These are phyloP conservation scores for Pulveroboletus sp. DNA, from an alignment of 768 basidiomycete genomes.

Conservation along the genomic window DNA sequence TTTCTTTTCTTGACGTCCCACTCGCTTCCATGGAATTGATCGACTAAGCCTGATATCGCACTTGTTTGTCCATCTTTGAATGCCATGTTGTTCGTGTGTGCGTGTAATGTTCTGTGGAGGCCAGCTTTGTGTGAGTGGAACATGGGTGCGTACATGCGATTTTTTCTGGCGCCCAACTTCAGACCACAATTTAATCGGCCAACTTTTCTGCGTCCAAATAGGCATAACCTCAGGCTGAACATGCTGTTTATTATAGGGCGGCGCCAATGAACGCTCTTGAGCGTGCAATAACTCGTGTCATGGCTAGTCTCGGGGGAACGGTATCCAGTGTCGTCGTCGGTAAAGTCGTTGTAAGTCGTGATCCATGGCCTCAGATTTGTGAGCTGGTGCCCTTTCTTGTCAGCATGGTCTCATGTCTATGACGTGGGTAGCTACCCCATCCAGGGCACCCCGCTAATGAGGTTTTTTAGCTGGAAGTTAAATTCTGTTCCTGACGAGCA, in stretches of 20 bases:
- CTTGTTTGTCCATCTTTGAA: constrained; percentile 2
- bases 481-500: neutral
- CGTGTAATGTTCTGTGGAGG: too few relatives aligned
- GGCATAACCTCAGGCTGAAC: too few relatives aligned
- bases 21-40: constrained; percentile 13
- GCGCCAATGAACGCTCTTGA: too few relatives aligned
- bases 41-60: constrained; percentile 4
- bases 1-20: constrained; percentile 25
- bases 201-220: too few relatives aligned
- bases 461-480: neutral
- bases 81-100: neutral
- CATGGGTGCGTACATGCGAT: too few relatives aligned
- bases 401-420: constrained; percentile 25
- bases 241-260: too few relatives aligned
- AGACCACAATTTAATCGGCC: too few relatives aligned
- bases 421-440: constrained; percentile 35
- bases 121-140: too few relatives aligned
- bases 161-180: too few relatives aligned
- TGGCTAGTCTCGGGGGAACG: constrained; percentile 37
- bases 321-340: constrained; percentile 36
- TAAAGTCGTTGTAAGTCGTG: constrained; percentile 35
- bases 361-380: neutral
- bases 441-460: too few relatives aligned
- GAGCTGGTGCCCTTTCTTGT: neutral
- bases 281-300: constrained; percentile 29